These are phyloP conservation scores for Talaromyces sp. DNA, from an alignment of 2,329 filamentous ascomycete genomes.

Conservation along the genomic window DNA sequence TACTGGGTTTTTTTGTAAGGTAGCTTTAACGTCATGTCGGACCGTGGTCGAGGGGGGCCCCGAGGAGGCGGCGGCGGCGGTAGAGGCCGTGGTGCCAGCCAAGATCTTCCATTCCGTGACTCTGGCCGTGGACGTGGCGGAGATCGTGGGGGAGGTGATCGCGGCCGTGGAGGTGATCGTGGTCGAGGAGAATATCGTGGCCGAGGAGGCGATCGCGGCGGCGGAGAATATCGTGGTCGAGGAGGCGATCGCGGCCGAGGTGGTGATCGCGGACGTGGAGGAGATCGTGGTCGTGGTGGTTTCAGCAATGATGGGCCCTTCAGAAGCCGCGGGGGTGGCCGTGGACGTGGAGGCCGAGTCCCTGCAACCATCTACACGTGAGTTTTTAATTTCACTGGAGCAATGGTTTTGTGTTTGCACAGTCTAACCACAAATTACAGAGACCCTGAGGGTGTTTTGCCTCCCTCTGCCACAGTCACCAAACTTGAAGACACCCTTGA, in stretches of 20 bases:
- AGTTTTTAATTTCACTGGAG: background rate
- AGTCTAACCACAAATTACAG: background rate
- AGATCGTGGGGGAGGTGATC: conserved; percentile 2
- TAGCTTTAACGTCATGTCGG: background rate
- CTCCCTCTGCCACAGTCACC: background rate
- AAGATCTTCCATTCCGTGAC: background rate
- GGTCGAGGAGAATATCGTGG: conserved; percentile 12
- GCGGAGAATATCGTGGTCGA: conserved; percentile 19
- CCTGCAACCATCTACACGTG: conserved; percentile 4
- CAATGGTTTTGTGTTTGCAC: background rate
- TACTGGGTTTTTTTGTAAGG: background rate
- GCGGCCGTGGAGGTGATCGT: conserved; percentile 16
- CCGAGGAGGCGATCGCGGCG: background rate
- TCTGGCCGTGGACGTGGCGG: background rate
- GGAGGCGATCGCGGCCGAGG: conserved; percentile 5
- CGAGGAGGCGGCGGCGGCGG: background rate
- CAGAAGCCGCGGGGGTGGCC: conserved; percentile 21
- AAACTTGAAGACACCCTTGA: conserved; percentile 5
- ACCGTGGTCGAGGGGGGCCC: background rate
- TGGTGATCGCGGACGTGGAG: conserved; percentile 14
- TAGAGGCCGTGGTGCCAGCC: background rate
- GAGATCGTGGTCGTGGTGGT: conserved; percentile 17
- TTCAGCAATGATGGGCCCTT: background rate
- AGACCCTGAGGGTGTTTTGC: background rate
- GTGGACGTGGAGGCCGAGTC: conserved; percentile 14